Evolutionary conservation across 805 yeast species (phyloP).

Genomic region (Candida sonorensis): DNA sequence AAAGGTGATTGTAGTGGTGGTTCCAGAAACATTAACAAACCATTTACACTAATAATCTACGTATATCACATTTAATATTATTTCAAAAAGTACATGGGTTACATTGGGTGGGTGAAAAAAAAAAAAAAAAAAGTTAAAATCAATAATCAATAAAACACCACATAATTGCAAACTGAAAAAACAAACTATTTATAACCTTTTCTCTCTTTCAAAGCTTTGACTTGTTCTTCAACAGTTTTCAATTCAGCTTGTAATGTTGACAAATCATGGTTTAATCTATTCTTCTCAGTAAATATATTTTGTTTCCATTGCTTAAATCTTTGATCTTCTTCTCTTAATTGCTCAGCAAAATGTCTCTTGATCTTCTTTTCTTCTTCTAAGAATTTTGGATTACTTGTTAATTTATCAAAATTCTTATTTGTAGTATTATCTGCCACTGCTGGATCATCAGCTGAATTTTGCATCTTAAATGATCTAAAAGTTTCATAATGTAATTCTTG

Average conservation of each 20-base stretch:
- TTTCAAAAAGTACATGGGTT: too few species aligned
- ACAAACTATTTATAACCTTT: conserved; percentile 39
- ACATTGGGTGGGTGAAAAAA: too few species aligned
- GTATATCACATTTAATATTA: too few species aligned
- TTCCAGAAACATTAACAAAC: too few species aligned
- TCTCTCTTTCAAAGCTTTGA: conserved; percentile 51
- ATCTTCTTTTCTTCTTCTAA: conserved; percentile 94
- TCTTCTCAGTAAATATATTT: conserved; percentile 90
- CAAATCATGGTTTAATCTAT: conserved; percentile 86
- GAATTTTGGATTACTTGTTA: conserved; percentile 72
- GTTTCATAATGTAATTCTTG: conserved; percentile 77
- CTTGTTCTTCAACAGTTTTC: conserved; percentile 69
- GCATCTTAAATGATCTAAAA: conserved; percentile 68
- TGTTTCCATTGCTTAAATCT: conserved; percentile 99
- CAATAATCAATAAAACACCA: too few species aligned
- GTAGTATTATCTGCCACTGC: conserved; percentile 1
- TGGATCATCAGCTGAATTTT: conserved; percentile 22
- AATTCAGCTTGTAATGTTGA: conserved; percentile 80
- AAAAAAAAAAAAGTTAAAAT: too few species aligned
- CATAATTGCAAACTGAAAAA: too few species aligned
- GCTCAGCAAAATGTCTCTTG: conserved; percentile 93
- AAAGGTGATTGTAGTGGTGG: too few species aligned
- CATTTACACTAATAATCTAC: not conserved
- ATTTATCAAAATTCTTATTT: conserved; percentile 31
- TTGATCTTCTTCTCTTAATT: conserved; percentile 93